A percentile compares a stretch with the other conserved stretches of the same genome.
phyloP scores from a whole-genome alignment of 805 yeast genomes.

The Blastobotrys parvus region DNA sequence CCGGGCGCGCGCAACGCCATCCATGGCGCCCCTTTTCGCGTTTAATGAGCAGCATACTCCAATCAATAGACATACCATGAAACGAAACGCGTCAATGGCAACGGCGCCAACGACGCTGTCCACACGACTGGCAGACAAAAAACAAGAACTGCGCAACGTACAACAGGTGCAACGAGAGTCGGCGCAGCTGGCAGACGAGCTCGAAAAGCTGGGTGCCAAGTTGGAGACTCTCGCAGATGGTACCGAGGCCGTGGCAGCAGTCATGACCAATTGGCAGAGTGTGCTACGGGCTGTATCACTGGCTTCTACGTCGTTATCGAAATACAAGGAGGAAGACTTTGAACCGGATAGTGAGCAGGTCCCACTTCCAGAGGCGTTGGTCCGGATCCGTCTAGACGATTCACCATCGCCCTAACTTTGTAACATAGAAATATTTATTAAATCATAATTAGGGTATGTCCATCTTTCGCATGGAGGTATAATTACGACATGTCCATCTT shows the following conservation, averaged over 20 bases:
- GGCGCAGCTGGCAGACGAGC: slow-evolving; percentile 35
- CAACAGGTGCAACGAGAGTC: slow-evolving; percentile 42
- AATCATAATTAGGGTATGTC: too few relatives aligned
- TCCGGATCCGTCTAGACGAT: slow-evolving; percentile 27
- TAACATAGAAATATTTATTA: too few relatives aligned
- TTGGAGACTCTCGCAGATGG: slow-evolving; percentile 46
- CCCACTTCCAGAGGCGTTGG: slow-evolving; percentile 25
- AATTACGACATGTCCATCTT: not conserved
- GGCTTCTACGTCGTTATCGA: slow-evolving; percentile 40
- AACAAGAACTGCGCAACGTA: slow-evolving; percentile 43
- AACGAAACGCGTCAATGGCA: slow-evolving; percentile 4
- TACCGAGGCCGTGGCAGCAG: slow-evolving; percentile 47
- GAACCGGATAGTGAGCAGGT: slow-evolving; percentile 21
- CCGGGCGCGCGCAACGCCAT: not conserved
- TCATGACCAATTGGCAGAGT: slow-evolving; percentile 58
- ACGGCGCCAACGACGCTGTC: slow-evolving; percentile 1
- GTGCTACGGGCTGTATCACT: slow-evolving; percentile 52
- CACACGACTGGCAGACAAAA: slow-evolving; percentile 33
- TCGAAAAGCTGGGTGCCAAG: slow-evolving; percentile 42
- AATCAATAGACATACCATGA: not conserved
- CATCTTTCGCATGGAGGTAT: too few relatives aligned
- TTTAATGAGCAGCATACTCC: not conserved
- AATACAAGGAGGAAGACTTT: slow-evolving; percentile 36
- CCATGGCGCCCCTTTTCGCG: not conserved
- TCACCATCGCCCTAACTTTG: too few relatives aligned